Base-by-base conservation (phyloP, 345 rosid species). In the Acer campestre region DNA sequence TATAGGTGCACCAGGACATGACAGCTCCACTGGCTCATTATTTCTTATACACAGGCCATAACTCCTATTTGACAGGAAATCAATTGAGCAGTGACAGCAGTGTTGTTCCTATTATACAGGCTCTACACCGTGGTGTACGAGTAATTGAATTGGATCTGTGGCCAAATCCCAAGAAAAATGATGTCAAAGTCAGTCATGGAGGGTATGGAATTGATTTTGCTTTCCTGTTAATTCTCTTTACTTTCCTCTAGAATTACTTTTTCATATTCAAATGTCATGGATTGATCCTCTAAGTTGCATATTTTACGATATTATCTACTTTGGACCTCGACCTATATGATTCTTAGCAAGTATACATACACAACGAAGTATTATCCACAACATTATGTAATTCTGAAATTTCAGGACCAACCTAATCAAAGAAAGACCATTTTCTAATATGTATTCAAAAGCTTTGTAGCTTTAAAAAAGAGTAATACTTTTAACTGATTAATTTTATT, bases 71-170 rank as follows among this genome's bases (percentile, higher is more conserved):
- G 74, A 95, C 97, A 17, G 95, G 98, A 67, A 91, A 95, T 77
- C 93, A 93, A 75, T 48, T 95, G 10, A 86, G 84, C 72, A 95
- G 98, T 40, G 51, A 80, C 16, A 84, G 97, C 83, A 89, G 94
- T 76, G 75, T 42, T 0, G 84, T 81, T 46, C 97, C 98, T 1
- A 95, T 95, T 38, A 82, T 64, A 49, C 78, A 78, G 59, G 93
- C 98, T 81, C 79, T 95, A 22, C 20, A 25, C 61, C 80, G 49
- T 68, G 93, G 97, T 49, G 97, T 95, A 8, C 86, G 97, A 81
- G 95, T 90, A 1, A 93, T 94, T 67, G 98, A 94, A 82, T 83
- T 94, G 73, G 98, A 94, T 86, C 80, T 94, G 66, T 91, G 98
- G 98, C 94, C 98, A 16, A 84, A 79, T 84, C 59, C 87, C 66